Conservation (phyloP, 768 basidiomycete species). For the Tulasnella sp. region DNA sequence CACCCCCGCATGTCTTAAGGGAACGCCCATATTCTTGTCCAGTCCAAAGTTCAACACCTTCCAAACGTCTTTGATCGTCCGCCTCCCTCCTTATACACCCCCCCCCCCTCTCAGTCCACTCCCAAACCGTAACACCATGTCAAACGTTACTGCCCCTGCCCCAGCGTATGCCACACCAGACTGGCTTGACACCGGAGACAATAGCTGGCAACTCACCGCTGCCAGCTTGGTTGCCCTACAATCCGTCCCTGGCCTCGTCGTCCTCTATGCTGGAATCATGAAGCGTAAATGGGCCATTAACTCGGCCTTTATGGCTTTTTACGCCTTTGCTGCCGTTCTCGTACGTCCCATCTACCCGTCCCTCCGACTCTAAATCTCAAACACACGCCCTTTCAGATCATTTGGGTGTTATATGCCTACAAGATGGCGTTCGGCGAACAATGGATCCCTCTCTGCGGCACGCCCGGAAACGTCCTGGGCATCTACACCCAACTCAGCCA, state of each 20-base stretch:
- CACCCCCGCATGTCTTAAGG: no score
- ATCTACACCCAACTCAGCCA: slow-evolving; percentile 9
- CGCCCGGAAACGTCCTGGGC: slow-evolving; percentile 10
- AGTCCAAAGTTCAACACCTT: no score
- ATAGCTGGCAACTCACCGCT: slow-evolving; percentile 15
- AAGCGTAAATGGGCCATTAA: slow-evolving; percentile 13
- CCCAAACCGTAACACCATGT: no score
- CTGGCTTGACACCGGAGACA: slow-evolving; percentile 15
- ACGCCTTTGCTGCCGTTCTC: slow-evolving; percentile 12
- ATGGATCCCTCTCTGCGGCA: slow-evolving; percentile 9
- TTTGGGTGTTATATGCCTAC: slow-evolving; percentile 15
- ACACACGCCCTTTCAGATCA: no score
- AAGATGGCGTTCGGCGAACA: slow-evolving; percentile 15
- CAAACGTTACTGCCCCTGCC: no score
- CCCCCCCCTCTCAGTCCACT: no score
- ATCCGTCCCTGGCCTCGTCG: slow-evolving; percentile 11
- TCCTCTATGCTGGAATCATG: slow-evolving; percentile 14
- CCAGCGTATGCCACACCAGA: no score
- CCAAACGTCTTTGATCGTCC: no score
- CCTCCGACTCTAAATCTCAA: no score
- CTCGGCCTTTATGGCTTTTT: slow-evolving; percentile 12
- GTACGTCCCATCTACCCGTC: neutral
- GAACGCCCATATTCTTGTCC: no score
- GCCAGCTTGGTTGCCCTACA: slow-evolving; percentile 12
- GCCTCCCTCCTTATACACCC: no score